phyloP scores from a whole-genome alignment of 768 basidiomycete species.

The Psilocybe tampanensis region DNA sequence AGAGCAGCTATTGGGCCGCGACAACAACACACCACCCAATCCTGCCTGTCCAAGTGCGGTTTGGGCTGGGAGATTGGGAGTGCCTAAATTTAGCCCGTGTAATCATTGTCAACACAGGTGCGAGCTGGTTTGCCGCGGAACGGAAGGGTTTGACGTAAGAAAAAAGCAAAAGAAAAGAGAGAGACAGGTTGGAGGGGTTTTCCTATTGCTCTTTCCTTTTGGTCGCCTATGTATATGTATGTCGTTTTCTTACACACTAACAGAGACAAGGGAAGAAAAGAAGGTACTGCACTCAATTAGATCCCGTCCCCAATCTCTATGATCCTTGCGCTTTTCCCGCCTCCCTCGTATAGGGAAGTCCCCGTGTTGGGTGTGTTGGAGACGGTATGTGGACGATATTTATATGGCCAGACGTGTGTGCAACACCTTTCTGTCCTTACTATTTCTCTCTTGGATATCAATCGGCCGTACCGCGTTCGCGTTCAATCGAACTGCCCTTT shows the following conservation, averaged over 20 bases:
- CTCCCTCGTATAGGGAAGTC: not conserved
- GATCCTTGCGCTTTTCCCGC: not conserved
- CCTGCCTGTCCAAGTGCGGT: not conserved
- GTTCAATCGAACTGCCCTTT: not conserved
- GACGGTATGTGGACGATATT: not conserved
- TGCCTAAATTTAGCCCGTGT: not conserved
- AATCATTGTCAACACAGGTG: not conserved
- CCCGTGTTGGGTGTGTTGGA: not conserved
- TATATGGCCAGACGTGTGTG: not conserved
- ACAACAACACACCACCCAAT: not conserved
- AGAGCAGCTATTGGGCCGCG: not conserved
- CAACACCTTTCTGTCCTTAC: not conserved
- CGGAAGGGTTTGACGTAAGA: not conserved
- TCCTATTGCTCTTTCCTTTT: not conserved
- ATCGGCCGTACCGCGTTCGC: not conserved
- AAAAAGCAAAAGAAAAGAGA: no score
- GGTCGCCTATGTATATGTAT: not conserved
- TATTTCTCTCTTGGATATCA: not conserved
- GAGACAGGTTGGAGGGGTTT: not conserved
- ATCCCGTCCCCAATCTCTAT: not conserved
- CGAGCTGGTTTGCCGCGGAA: constrained; percentile 6
- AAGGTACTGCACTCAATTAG: not conserved
- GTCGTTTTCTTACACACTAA: not conserved
- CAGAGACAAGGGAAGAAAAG: not conserved
- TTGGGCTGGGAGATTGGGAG: not conserved